Evolutionary conservation across 202 grass and related monocot genomes (phyloP).

Genomic region (Dendrocalamus latiflorus): DNA sequence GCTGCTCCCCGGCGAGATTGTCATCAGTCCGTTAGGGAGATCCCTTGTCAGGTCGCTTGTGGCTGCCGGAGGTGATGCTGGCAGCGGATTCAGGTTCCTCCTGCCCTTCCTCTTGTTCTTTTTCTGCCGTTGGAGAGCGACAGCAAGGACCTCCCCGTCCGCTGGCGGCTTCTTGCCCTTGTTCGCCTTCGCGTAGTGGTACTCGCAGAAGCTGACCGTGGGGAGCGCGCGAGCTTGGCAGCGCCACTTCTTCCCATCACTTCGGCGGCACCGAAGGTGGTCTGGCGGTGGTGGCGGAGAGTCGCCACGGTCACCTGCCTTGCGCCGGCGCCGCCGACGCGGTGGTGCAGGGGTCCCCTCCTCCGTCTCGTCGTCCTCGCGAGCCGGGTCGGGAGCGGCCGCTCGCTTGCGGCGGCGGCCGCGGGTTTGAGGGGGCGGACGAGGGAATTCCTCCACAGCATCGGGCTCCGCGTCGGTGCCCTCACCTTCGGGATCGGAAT

Average conservation of each 20-base stretch:
- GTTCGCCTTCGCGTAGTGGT: slow-evolving; percentile 63
- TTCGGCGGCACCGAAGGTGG: slow-evolving; percentile 63
- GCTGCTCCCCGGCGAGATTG: slow-evolving; percentile 59
- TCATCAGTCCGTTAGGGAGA: slow-evolving; percentile 96
- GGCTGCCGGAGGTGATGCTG: slow-evolving; percentile 18
- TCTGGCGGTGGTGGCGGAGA: slow-evolving; percentile 42
- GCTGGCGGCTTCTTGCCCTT: slow-evolving; percentile 52
- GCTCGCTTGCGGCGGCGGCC: slow-evolving; percentile 40
- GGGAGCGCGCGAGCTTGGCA: slow-evolving; percentile 51
- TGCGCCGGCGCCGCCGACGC: slow-evolving; percentile 44
- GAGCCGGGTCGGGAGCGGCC: background rate
- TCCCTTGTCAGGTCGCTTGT: slow-evolving; percentile 50
- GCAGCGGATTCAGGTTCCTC: slow-evolving; percentile 26
- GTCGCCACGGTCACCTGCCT: slow-evolving; percentile 26
- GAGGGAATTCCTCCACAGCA: slow-evolving; percentile 28
- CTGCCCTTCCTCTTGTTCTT: slow-evolving; percentile 43
- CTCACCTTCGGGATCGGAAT: no score
- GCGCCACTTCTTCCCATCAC: slow-evolving; percentile 82
- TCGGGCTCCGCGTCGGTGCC: no score
- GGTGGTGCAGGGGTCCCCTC: slow-evolving; percentile 19
- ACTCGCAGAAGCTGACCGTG: slow-evolving; percentile 69
- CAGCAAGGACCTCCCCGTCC: slow-evolving; percentile 48
- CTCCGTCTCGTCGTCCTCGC: slow-evolving; percentile 29
- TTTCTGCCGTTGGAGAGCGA: slow-evolving; percentile 51
- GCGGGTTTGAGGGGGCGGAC: slow-evolving; percentile 27